Evolutionary conservation across 768 basidiomycete genomes (phyloP), one percentile per base, ranked within the genome.

Genomic region (Kondoa malvinella): DNA sequence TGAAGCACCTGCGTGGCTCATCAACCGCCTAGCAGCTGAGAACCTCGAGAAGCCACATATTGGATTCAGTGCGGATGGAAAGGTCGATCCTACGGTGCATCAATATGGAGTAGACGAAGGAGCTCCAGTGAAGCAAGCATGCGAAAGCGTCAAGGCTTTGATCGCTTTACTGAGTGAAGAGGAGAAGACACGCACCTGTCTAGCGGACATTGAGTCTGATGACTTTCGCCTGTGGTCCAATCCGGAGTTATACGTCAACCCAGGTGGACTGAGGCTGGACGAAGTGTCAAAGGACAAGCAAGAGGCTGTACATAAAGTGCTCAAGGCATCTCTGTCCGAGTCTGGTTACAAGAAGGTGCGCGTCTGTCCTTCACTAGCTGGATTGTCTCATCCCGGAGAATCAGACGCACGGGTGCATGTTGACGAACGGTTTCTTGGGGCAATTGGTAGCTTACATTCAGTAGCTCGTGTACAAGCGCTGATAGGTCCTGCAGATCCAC

Each of bases 341-440:
- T 69, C 64, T n/a, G 75, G 75, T 12, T 76, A 75, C 70, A 56
- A 66, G 40, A 76, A 76, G 67, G 72, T 71, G 21, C 68, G 68
- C 32, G 74, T 72, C 21, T 73, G 73, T 60, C 73, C 58, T 57
- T 59, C 58, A 12, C 31, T n/a, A 12, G 59, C 31, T 15, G 12
- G 14, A 61, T 12, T 14, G 31, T 16, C 12, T 61, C 16, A 30
- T 16, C 59, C 27, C 27, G 16, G n/a, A 14, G 14, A 12, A 61
- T 61, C 59, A 26, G 63, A n/a, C 63, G n/a, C n/a, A 33, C 21
- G n/a, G 63, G 15, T 64, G 29, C 29, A 26, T 29, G 29, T 21
- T 29, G 65, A 76, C 74, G 31, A 76, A 76, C 66, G 70, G 73
- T 40, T 76, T 76, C 66, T 69, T 75, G 34, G 75, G 75, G 29